Base-by-base conservation (phyloP, 441 rosid genomes). In the Geranium incanum region DNA sequence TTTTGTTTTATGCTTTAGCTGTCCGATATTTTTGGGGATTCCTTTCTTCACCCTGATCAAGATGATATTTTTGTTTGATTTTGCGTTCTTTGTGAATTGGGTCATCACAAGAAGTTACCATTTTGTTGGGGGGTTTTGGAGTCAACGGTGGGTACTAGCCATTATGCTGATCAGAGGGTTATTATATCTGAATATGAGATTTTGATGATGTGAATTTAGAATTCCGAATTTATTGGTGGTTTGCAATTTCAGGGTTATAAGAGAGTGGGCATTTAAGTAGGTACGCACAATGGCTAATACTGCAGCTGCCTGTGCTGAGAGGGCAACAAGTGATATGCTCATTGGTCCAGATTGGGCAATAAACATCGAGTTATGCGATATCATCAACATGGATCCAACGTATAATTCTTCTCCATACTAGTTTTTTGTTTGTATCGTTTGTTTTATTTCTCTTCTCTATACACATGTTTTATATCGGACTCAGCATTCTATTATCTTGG, bases 331-430 rank as follows among this genome's bases (percentile, higher is more conserved):
- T 69, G 98, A 95, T 75, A 84, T 83, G 85, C 73, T 95, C 81
- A 79, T 84, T 71, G 95, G 96, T 74, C 99, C 98, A 3, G 99
- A 95, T 72, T 95, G 99, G 99, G 98, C 99, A 67, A 74, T 95
- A 70, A 95, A 88, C 85, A 84, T 95, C 11, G 99, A 95, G 78
- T 75, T 95, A 3, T 95, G 99, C 72, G 99, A 95, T 81, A 76
- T 89, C 74, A 85, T 92, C 81, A 92, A 95, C 85, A 78, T 87
- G 91, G 92, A 95, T 79, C 97, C 93, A 55, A 80, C 93, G 99
- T 95, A 89, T 78, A 13, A 11, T 70, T 70, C 66, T 75, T 59
- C 67, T 67, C 52, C 66, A 65, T 45, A 3, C 11, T 18, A 12
- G 23, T 52, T 72, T 55, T 52, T 67, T 19, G 19, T 57, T 41